phyloP scores from a whole-genome alignment of 2,329 filamentous ascomycete species.

The Calonectria pteridis region DNA sequence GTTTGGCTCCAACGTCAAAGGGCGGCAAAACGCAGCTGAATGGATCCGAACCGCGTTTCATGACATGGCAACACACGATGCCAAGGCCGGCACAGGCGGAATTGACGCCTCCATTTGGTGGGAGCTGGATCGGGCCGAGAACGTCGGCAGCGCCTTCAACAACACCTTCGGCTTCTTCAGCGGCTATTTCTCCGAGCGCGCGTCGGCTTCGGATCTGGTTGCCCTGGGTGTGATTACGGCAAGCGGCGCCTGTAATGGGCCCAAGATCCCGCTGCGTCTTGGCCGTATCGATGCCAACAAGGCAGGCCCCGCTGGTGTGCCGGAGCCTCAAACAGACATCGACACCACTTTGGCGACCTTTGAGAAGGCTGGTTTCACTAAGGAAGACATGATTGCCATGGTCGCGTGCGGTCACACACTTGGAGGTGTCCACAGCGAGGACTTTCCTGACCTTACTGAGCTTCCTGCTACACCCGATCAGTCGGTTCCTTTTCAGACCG shows the following conservation, averaged over 20 bases:
- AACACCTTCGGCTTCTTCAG: slow-evolving; percentile 46
- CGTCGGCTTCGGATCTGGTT: slow-evolving; percentile 42
- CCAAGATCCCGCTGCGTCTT: slow-evolving; percentile 41
- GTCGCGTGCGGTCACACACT: slow-evolving; percentile 50
- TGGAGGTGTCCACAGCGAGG: slow-evolving; percentile 58
- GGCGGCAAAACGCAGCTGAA: slow-evolving; percentile 45
- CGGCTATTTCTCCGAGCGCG: slow-evolving; percentile 33
- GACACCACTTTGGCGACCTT: slow-evolving; percentile 41
- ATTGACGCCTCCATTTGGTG: slow-evolving; percentile 48
- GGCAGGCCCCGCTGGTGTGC: slow-evolving; percentile 46
- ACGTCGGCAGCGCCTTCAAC: slow-evolving; percentile 47
- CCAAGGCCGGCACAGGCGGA: slow-evolving; percentile 40
- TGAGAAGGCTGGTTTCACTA: slow-evolving; percentile 46
- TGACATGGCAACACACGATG: slow-evolving; percentile 45
- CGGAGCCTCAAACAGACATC: slow-evolving; percentile 46
- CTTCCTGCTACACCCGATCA: slow-evolving; percentile 43
- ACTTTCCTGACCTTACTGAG: slow-evolving; percentile 53
- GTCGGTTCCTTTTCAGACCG: slow-evolving; percentile 51
- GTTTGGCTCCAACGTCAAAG: slow-evolving; percentile 20
- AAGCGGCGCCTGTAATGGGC: slow-evolving; percentile 39
- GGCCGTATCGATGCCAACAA: slow-evolving; percentile 47
- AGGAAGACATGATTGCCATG: slow-evolving; percentile 51
- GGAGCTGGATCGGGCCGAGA: slow-evolving; percentile 45
- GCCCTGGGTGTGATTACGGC: slow-evolving; percentile 44
- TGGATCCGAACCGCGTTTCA: slow-evolving; percentile 49